Evolutionary conservation across 495 filamentous ascomycete genomes (phyloP), one percentile per base, ranked within the genome.

Genomic region (Neurospora cerealis): DNA sequence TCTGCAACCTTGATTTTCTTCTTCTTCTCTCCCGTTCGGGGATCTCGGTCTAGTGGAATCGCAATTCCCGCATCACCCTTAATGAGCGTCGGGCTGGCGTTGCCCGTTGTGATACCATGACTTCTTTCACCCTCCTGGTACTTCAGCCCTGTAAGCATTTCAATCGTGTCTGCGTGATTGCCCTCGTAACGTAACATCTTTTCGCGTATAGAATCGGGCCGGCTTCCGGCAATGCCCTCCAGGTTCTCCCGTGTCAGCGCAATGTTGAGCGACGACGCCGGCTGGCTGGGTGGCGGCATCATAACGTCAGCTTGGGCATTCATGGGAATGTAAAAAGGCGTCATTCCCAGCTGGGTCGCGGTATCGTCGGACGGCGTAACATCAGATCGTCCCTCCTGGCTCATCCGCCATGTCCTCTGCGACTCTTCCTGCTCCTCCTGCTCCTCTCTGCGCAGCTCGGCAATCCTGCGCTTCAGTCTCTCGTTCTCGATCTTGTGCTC

Each of bases 401-500:
- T 84, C 76, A 84, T 86, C 39, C 82, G 79, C 86, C 86, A 89
- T 28, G 83, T 82, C 69, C 82, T 79, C 69, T 87, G 84, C 8
- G 85, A 82, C 44, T 88, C 85, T 28, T 87, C 87, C 38, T 80
- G 83, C 69, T 97, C 96, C 76, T 95, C 92, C 71, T 91, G 89
- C 80, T 97, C 95, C 81, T 98, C 96, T 75, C 89, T 86, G 76
- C 90, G 91, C 48, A 99, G 86, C 78, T 97, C 94, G 17, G 90
- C 89, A 73, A 99, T 97, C 41, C 92, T 89, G 75, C 93, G 92
- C 73, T 87, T 88, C 46, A 99, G 81, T 21, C 96, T 89, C 81
- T 97, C 94, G 77, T 99, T 98, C 81, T 98, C 96, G 69, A 98
- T 94, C 81, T 98, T 98, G 83, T 98, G 95, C 81, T 99, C 96